Percentiles rank a stretch among this genome's conserved stretches.
Evolutionary conservation across 345 rosid genomes (phyloP).

Genomic region (Sisymbrium altissimum): DNA sequence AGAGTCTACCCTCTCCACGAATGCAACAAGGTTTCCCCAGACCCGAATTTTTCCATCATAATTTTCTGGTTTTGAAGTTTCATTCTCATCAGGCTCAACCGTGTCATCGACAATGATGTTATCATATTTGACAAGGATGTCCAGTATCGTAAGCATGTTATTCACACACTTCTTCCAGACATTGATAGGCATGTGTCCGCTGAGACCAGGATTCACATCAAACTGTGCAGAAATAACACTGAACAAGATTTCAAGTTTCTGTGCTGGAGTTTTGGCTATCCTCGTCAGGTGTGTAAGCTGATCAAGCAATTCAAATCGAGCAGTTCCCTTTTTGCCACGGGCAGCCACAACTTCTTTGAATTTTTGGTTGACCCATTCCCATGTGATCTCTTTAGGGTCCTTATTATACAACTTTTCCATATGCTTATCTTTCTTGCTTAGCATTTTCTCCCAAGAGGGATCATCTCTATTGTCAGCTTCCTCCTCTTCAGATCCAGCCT

Average conservation of each 20-base stretch:
- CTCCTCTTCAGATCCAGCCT: constrained; percentile 43
- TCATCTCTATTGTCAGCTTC: constrained; percentile 25
- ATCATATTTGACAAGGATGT: too few species aligned
- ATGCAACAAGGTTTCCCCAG: constrained; percentile 91
- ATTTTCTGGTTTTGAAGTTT: constrained; percentile 27
- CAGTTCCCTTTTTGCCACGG: constrained; percentile 95
- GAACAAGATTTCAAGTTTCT: constrained; percentile 73
- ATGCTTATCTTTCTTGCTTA: constrained; percentile 72
- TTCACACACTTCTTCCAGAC: constrained; percentile 88
- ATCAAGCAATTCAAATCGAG: constrained; percentile 89
- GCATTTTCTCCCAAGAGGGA: constrained; percentile 61
- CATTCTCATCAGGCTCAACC: too few species aligned
- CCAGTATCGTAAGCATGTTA: constrained; percentile 51
- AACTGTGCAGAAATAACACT: constrained; percentile 88
- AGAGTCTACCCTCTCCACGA: constrained; percentile 71
- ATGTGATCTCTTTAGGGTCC: constrained; percentile 82
- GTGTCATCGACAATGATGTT: too few species aligned
- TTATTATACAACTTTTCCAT: constrained; percentile 67
- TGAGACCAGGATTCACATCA: constrained; percentile 91
- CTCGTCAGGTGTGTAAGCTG: constrained; percentile 86
- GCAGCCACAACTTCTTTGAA: constrained; percentile 92
- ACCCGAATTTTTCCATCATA: constrained; percentile 58
- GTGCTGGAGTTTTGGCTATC: constrained; percentile 98
- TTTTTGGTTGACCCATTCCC: constrained; percentile 91
- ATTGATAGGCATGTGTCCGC: constrained; percentile 87